phyloP scores from a whole-genome alignment of 441 rosid genomes.

The Syzygium syzygioides region DNA sequence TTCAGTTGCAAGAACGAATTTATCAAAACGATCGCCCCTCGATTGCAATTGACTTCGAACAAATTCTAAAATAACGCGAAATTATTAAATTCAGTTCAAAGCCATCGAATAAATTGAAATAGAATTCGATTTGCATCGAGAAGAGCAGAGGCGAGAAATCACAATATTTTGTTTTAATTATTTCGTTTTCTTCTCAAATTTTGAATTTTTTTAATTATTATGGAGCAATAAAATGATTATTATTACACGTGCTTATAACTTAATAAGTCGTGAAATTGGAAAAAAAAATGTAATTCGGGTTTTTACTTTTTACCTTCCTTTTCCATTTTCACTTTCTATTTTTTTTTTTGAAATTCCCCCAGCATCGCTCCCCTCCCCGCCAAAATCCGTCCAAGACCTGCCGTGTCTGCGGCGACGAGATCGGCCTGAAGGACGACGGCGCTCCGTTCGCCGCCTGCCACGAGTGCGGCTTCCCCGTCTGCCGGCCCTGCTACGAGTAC shows the following conservation, averaged over 20 bases:
- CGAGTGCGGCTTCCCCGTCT: constrained; percentile 72
- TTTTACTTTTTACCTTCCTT: not conserved
- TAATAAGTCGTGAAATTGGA: not conserved
- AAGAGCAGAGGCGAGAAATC: not conserved
- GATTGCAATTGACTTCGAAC: too few species aligned
- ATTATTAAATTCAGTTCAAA: not conserved
- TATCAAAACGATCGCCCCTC: too few species aligned
- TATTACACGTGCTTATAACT: not conserved
- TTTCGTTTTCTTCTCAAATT: not conserved
- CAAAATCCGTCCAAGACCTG: constrained; percentile 44
- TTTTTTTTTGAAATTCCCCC: not conserved
- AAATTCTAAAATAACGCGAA: too few species aligned
- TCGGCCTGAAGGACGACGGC: constrained; percentile 49
- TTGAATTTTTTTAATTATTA: not conserved
- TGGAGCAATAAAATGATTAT: not conserved
- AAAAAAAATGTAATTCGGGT: not conserved
- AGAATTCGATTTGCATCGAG: not conserved
- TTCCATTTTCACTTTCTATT: not conserved
- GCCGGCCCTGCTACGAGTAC: constrained; percentile 75
- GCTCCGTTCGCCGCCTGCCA: constrained; percentile 60
- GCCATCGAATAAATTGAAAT: not conserved
- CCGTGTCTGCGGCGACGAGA: constrained; percentile 70
- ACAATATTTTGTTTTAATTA: not conserved
- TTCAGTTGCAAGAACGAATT: not conserved
- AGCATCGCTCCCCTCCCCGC: constrained; percentile 38